Percentiles rank a stretch among this genome's conserved stretches.
These are phyloP conservation scores for Raddia distichophylla DNA, from an alignment of 176 grass and related monocot genomes.

Conservation along the genomic window DNA sequence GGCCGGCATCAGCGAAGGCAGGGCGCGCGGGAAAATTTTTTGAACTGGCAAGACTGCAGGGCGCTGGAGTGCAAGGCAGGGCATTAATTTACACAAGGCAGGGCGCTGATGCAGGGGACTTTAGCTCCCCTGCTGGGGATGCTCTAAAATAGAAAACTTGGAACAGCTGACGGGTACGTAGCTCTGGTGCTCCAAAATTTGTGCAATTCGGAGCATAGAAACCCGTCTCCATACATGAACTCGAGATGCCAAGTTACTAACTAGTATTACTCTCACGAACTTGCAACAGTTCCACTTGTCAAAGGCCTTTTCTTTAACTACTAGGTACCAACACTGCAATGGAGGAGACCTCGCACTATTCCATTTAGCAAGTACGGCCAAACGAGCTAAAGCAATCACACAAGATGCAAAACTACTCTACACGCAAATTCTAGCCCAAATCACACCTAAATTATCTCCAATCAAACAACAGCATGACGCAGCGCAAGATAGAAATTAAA, in stretches of 20 bases:
- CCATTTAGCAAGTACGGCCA: neutral
- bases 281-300: neutral
- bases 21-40: no score
- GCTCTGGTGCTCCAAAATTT: no score
- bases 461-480: neutral
- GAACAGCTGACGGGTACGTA: no score
- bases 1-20: no score
- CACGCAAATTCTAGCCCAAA: neutral
- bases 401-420: neutral
- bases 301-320: neutral
- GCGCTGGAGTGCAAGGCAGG: no score
- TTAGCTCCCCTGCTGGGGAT: no score
- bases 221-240: neutral
- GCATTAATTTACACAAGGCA: no score
- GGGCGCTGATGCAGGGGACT: no score
- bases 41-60: no score
- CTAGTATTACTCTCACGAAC: neutral
- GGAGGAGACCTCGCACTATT: neutral
- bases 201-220: neutral
- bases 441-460: neutral
- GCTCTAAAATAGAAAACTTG: neutral
- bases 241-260: neutral
- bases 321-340: neutral
- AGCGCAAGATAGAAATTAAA: neutral
- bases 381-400: neutral